A percentile compares a stretch with the other conserved stretches of the same genome.
These are phyloP conservation scores for Xylaria sp. DNA, from an alignment of 2,329 filamentous ascomycete genomes.

Conservation along the genomic window DNA sequence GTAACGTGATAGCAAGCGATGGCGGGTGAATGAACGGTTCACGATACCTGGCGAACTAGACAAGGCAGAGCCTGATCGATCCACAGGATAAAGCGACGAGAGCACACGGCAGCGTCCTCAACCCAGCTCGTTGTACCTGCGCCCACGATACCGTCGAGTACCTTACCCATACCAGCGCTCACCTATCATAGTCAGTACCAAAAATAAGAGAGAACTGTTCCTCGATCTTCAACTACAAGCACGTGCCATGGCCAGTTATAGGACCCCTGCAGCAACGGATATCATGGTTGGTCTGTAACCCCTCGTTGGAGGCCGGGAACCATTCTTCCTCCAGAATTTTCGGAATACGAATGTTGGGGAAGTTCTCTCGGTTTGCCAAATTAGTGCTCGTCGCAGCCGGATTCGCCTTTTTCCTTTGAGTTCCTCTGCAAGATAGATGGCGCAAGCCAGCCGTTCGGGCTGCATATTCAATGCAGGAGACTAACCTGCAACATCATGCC, in stretches of 20 bases:
- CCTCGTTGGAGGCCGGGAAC: conserved; percentile 11
- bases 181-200: conserved; percentile 16
- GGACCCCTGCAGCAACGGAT: conserved; percentile 23
- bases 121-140: conserved; percentile 11
- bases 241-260: conserved; percentile 14
- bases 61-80: background rate
- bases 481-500: conserved; percentile 28
- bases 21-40: background rate
- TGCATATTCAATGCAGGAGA: conserved; percentile 35
- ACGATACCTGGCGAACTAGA: background rate
- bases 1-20: conserved; percentile 3
- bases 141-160: conserved; percentile 3
- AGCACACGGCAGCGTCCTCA: background rate
- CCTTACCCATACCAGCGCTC: conserved; percentile 27
- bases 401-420: conserved; percentile 14
- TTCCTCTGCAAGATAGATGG: conserved; percentile 17
- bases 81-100: background rate
- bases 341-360: conserved; percentile 1
- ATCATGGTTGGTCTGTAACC: conserved; percentile 14
- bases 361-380: conserved; percentile 13
- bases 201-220: conserved; percentile 10
- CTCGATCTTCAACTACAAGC: conserved; percentile 12
- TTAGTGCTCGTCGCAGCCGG: conserved; percentile 15
- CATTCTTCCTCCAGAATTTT: conserved; percentile 15
- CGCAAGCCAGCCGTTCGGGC: conserved; percentile 18